Conservation (phyloP, 768 basidiomycete species). For the Kwoniella newhampshirensis region DNA sequence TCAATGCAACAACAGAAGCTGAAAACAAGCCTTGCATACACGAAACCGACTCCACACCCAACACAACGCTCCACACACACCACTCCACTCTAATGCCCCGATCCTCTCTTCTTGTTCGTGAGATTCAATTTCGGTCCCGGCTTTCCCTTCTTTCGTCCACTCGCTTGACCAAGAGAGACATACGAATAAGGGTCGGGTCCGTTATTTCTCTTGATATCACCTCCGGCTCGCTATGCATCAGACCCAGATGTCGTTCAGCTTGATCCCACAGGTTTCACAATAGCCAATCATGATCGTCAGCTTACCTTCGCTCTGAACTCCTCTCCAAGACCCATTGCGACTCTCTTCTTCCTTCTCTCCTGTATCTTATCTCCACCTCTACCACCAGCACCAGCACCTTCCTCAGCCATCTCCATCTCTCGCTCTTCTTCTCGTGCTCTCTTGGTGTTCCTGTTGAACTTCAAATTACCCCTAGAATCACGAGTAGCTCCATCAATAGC, state of each 20-base stretch:
- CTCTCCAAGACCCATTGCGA: conserved; percentile 63
- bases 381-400: conserved; percentile 39
- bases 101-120: conserved; percentile 54
- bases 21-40: not conserved
- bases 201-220: conserved; percentile 83
- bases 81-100: conserved; percentile 20
- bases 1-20: no score
- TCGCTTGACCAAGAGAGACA: conserved; percentile 75
- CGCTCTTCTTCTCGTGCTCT: conserved; percentile 75
- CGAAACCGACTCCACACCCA: not conserved
- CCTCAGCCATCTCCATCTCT: conserved; percentile 73
- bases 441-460: conserved; percentile 97
- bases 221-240: conserved; percentile 75
- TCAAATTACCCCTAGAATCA: conserved; percentile 76
- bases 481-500: conserved; percentile 88
- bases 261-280: not conserved
- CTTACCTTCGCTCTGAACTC: conserved; percentile 95
- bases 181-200: conserved; percentile 91
- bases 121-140: conserved; percentile 33
- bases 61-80: not conserved
- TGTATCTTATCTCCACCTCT: conserved; percentile 53
- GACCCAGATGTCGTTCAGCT: not conserved
- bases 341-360: conserved; percentile 59
- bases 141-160: conserved; percentile 59
- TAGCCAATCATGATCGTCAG: conserved; percentile 15